Percentiles rank a stretch among this genome's conserved stretches.
phyloP scores from a whole-genome alignment of 2,329 filamentous ascomycete genomes.

The Rachicladosporium sp. region DNA sequence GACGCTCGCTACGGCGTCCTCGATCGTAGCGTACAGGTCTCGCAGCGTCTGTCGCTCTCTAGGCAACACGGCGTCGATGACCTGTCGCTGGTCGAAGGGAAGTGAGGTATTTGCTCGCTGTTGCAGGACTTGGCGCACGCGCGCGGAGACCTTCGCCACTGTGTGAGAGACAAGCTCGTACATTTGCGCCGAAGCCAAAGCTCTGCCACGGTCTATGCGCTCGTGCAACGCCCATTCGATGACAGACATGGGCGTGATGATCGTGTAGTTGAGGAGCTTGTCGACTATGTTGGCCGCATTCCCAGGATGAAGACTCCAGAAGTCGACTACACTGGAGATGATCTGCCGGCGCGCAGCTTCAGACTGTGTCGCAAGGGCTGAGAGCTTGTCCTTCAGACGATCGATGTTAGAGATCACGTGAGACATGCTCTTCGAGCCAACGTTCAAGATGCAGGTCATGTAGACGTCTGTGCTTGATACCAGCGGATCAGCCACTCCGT shows the following conservation, averaged over 20 bases:
- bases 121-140: constrained; percentile 66
- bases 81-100: constrained; percentile 43
- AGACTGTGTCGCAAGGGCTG: constrained; percentile 64
- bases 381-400: constrained; percentile 76
- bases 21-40: constrained; percentile 67
- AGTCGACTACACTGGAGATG: constrained; percentile 76
- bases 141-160: constrained; percentile 76
- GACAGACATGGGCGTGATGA: constrained; percentile 73
- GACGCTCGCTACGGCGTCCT: constrained; percentile 63
- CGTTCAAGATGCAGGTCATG: constrained; percentile 82
- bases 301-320: constrained; percentile 88
- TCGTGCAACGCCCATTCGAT: constrained; percentile 80
- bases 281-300: constrained; percentile 87
- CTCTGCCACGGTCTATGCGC: constrained; percentile 37
- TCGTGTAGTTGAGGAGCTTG: constrained; percentile 94
- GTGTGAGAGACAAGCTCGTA: constrained; percentile 88
- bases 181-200: constrained; percentile 61
- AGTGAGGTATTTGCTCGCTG: constrained; percentile 48
- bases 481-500: constrained; percentile 58
- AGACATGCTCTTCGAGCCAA: constrained; percentile 89
- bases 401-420: constrained; percentile 95
- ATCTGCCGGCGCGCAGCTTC: constrained; percentile 74
- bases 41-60: constrained; percentile 64
- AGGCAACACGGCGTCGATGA: constrained; percentile 53
- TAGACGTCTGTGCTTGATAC: constrained; percentile 87